These are phyloP conservation scores for Ceratocystis cubensis DNA, from an alignment of 2,329 filamentous ascomycete species.

Conservation along the genomic window DNA sequence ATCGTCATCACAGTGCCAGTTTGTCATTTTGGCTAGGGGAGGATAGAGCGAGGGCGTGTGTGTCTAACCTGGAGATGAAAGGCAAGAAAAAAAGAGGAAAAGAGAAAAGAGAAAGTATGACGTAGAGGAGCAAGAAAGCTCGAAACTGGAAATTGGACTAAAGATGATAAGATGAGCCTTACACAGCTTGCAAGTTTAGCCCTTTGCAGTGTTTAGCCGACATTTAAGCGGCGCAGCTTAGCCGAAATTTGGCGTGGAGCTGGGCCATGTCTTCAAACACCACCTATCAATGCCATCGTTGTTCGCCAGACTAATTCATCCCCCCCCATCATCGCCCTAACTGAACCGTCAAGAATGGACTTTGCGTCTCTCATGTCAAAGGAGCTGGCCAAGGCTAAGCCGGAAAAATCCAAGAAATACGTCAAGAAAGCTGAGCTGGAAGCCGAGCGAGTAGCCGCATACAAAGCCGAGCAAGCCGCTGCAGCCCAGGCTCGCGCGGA, in stretches of 20 bases:
- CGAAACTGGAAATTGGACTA: too few species aligned
- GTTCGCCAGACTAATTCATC: not conserved
- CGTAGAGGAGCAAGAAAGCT: not conserved
- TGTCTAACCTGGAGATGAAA: too few species aligned
- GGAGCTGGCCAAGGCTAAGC: conserved; percentile 74
- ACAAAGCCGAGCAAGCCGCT: conserved; percentile 66
- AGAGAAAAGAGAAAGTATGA: not conserved
- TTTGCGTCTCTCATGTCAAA: conserved; percentile 89
- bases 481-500: conserved; percentile 59
- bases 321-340: not conserved
- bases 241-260: too few species aligned
- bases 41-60: too few species aligned
- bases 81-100: too few species aligned
- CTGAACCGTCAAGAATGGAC: conserved; percentile 53
- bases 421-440: conserved; percentile 76
- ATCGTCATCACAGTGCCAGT: conserved; percentile 17
- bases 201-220: not conserved
- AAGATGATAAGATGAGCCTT: too few species aligned
- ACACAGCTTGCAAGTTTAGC: not conserved
- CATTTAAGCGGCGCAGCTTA: conserved; percentile 7
- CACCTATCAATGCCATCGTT: not conserved
- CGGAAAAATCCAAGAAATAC: conserved; percentile 52
- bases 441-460: conserved; percentile 65
- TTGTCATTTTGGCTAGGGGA: conserved; percentile 22
- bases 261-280: too few species aligned